Evolutionary conservation across 2,329 filamentous ascomycete genomes (phyloP).

Genomic region (Colletotrichum trifolii): DNA sequence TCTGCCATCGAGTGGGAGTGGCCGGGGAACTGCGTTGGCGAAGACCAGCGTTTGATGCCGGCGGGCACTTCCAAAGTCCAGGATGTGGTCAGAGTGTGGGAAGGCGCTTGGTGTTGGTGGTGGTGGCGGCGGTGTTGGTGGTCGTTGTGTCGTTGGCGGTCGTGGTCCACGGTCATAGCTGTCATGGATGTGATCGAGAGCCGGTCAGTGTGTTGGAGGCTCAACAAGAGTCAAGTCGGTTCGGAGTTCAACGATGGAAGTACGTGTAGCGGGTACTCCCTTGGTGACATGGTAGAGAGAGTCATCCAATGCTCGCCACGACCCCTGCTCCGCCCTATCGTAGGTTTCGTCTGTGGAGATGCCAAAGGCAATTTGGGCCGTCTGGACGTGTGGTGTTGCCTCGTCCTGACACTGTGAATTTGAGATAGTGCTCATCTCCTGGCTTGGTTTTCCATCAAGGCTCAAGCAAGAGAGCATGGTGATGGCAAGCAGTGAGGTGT

Average conservation of each 20-base stretch:
- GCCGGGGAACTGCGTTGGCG: slow-evolving; percentile 4
- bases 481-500: not conserved
- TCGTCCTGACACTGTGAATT: slow-evolving; percentile 8
- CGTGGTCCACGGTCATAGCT: not conserved
- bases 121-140: not conserved
- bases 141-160: not conserved
- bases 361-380: slow-evolving; percentile 29
- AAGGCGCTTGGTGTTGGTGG: not conserved
- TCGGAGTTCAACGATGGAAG: not conserved
- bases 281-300: slow-evolving; percentile 22
- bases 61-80: slow-evolving; percentile 7
- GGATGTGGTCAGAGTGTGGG: slow-evolving; percentile 4
- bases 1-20: slow-evolving; percentile 16
- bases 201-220: not conserved
- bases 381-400: not conserved
- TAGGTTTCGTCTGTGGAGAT: slow-evolving; percentile 36
- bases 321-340: slow-evolving; percentile 34
- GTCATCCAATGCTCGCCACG: slow-evolving; percentile 14
- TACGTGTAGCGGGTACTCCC: slow-evolving; percentile 18
- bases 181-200: not conserved
- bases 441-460: too few species aligned
- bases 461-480: not conserved
- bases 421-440: slow-evolving; percentile 7
- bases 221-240: slow-evolving; percentile 8
- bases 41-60: slow-evolving; percentile 7